Conservation (phyloP, 257 asterid genomes). For the Gynochthodes officinalis region DNA sequence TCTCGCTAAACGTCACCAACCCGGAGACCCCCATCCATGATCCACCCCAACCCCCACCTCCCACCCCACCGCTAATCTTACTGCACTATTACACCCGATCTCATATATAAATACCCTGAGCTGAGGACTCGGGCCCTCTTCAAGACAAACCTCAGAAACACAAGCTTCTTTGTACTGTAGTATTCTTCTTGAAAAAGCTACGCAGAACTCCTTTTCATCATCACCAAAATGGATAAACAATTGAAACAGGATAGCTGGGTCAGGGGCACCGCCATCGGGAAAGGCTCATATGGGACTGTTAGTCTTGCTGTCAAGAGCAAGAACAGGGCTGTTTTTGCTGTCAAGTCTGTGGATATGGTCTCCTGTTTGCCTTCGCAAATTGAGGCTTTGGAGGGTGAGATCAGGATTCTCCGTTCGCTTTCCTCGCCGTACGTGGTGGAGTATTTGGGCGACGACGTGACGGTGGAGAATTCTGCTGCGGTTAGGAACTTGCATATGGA, state of each 20-base stretch:
- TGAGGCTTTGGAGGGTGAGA: conserved; percentile 51
- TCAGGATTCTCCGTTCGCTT: conserved; percentile 35
- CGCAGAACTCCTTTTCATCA: not conserved
- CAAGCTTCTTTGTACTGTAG: not conserved
- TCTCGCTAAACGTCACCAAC: conserved; percentile 16
- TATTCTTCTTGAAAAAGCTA: not conserved
- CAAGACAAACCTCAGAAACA: conserved; percentile 10
- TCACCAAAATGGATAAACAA: conserved; percentile 17
- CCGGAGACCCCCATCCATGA: no score
- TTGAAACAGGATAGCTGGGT: conserved; percentile 31
- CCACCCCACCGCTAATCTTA: conserved; percentile 4
- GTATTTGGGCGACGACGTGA: conserved; percentile 50
- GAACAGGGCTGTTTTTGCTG: conserved; percentile 57
- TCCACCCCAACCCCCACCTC: no score
- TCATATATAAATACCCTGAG: not conserved
- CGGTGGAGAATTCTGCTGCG: conserved; percentile 9
- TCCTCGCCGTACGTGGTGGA: conserved; percentile 52
- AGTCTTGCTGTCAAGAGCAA: conserved; percentile 27
- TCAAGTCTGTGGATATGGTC: conserved; percentile 40
- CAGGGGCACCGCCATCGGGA: conserved; percentile 45
- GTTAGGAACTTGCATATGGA: conserved; percentile 51
- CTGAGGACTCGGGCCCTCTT: not conserved
- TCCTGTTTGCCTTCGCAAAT: conserved; percentile 31
- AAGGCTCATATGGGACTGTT: conserved; percentile 53
- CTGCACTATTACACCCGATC: not conserved